These are phyloP conservation scores for Coemansia furcata DNA, from an alignment of 192 early-diverging fungal genomes.

Conservation along the genomic window DNA sequence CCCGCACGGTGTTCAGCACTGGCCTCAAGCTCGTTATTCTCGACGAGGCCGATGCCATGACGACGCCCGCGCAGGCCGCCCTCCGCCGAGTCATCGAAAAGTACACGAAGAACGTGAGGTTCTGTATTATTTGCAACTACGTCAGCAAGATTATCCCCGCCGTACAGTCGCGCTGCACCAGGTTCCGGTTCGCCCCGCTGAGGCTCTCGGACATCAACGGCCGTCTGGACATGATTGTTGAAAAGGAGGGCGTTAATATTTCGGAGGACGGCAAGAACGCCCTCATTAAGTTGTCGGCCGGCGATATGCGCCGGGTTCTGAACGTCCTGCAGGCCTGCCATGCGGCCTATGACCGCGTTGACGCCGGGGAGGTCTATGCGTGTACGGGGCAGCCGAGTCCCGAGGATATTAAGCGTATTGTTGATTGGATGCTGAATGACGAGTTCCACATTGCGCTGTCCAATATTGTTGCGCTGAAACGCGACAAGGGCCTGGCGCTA, in stretches of 20 bases:
- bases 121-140: constrained; percentile 99
- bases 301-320: constrained; percentile 97
- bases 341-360: constrained; percentile 76
- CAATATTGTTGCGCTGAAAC: constrained; percentile 71
- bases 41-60: constrained; percentile 98
- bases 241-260: constrained; percentile 77
- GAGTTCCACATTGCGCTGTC: constrained; percentile 78
- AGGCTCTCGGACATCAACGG: constrained; percentile 72
- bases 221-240: constrained; percentile 69
- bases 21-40: constrained; percentile 96
- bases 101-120: constrained; percentile 96
- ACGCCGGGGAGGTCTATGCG: constrained; percentile 81
- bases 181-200: constrained; percentile 93
- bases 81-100: constrained; percentile 96
- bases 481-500: constrained; percentile 84
- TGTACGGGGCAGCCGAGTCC: constrained; percentile 92
- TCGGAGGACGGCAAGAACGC: constrained; percentile 77
- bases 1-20: constrained; percentile 86
- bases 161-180: constrained; percentile 96
- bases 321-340: constrained; percentile 95
- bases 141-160: constrained; percentile 97
- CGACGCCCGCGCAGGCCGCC: constrained; percentile 85
- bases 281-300: constrained; percentile 77
- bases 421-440: constrained; percentile 78
- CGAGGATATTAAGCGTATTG: constrained; percentile 73